Percentiles rank a stretch among this genome's conserved stretches.
These are phyloP conservation scores for Centella asiatica DNA, from an alignment of 129 eudicot species.

Conservation along the genomic window DNA sequence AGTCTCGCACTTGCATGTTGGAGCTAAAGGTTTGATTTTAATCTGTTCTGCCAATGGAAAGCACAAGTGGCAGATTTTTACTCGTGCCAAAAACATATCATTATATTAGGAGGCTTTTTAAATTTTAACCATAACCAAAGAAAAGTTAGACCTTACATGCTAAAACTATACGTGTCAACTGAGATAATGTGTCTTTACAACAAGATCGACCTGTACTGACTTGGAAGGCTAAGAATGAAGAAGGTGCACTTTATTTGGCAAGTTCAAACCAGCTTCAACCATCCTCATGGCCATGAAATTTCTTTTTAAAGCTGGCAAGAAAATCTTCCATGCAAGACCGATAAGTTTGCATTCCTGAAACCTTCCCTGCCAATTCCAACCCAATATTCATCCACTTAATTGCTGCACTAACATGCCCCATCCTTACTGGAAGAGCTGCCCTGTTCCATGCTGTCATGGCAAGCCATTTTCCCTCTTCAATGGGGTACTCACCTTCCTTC, in stretches of 20 bases:
- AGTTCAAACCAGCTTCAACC: constrained; percentile 13
- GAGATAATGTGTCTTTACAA: no score
- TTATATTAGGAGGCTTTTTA: no score
- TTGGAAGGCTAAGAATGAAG: neutral
- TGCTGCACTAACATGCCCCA: constrained; percentile 60
- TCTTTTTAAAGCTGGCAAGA: constrained; percentile 56
- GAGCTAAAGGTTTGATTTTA: no score
- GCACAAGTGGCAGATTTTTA: no score
- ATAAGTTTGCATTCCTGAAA: constrained; percentile 71
- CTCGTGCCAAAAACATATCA: no score
- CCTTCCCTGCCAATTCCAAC: constrained; percentile 70
- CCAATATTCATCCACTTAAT: constrained; percentile 87
- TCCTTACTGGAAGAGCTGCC: constrained; percentile 69
- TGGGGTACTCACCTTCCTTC: constrained; percentile 73
- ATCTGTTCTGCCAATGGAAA: no score
- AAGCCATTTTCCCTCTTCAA: constrained; percentile 94
- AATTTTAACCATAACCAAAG: no score
- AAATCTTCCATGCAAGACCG: constrained; percentile 85
- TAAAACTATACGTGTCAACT: no score
- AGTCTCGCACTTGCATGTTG: no score
- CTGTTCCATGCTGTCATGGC: constrained; percentile 93
- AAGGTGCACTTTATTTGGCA: neutral
- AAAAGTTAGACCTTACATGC: no score
- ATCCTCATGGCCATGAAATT: constrained; percentile 24
- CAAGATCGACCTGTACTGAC: no score